Percentiles rank a stretch among this genome's conserved stretches.
Conservation (phyloP, 2,329 filamentous ascomycete species). For the Orbilia ellipsospora region DNA sequence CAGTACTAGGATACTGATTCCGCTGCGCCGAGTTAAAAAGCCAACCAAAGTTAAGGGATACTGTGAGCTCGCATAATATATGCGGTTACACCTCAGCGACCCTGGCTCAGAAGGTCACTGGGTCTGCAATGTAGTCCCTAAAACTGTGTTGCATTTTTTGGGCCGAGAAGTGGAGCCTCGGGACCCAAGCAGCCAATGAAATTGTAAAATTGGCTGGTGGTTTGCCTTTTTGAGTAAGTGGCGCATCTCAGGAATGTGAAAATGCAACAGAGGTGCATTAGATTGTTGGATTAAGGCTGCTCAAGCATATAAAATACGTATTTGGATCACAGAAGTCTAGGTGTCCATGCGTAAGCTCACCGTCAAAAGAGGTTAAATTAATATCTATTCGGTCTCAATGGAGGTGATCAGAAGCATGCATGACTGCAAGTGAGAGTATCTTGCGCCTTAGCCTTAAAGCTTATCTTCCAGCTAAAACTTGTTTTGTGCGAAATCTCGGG, state of each 20-base stretch:
- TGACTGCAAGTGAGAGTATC: too few species aligned
- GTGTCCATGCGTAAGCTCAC: background rate
- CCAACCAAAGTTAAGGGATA: too few species aligned
- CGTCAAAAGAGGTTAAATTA: background rate
- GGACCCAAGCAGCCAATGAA: background rate
- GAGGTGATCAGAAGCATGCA: too few species aligned
- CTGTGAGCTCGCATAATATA: too few species aligned
- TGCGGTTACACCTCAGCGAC: too few species aligned
- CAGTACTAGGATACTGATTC: too few species aligned
- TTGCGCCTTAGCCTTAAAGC: too few species aligned
- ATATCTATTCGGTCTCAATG: too few species aligned
- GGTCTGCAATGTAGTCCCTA: too few species aligned
- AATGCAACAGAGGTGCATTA: slow-evolving; percentile 1
- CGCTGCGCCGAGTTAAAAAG: too few species aligned
- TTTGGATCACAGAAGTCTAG: background rate
- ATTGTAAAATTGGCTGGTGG: background rate
- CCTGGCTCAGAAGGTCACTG: background rate
- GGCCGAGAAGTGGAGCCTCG: background rate
- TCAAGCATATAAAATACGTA: background rate
- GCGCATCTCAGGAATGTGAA: slow-evolving; percentile 18
- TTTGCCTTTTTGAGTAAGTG: background rate
- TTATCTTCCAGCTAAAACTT: too few species aligned
- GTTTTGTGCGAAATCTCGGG: too few species aligned
- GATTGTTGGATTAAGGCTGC: background rate
- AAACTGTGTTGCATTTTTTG: background rate